Evolutionary conservation across 176 grass and related monocot genomes (phyloP), one percentile per base, ranked within the genome.

Genomic region (Musa itinerans): DNA sequence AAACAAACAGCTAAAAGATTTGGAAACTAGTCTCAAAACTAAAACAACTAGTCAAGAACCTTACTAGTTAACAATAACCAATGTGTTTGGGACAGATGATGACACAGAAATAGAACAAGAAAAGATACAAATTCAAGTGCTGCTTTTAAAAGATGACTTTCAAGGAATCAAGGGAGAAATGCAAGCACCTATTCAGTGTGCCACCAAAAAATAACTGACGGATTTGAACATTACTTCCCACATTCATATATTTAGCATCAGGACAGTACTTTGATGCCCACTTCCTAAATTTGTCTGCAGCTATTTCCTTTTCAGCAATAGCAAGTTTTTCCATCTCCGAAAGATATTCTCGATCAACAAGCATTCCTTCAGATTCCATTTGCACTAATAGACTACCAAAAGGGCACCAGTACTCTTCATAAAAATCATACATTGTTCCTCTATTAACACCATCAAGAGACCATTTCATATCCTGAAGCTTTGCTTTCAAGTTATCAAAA

Each of bases 201-300:
- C 90, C 90, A 63, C 88, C 90, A 68, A 98, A 98, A 69, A 98
- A 87, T 57, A 98, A 79, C 70, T 98, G 95, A 11, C 86, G 86
- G 71, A 98, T 90, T 76, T 98, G 95, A 73, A 84, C 73, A 86
- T 93, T 90, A 78, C 95, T 98, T 54, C 89, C 92, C 22, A 98
- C 86, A 74, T 93, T 98, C 95, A 98, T 98, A 53, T 85, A 89
- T 83, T 91, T 89, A 23, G 95, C 95, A 93, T 98, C 90, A 71
- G 84, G 72, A 79, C 95, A 98, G 84, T 93, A 81, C 75, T 87
- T 89, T 67, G 86, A 87, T 68, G 95, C 95, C 95, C 95, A 98
- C 67, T 83, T 91, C 69, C 89, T 78, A 75, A 98, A 98, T 68
- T 83, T 91, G 61, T 87, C 78, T 76, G 88, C 88, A 57, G 86